A percentile compares a stretch with the other conserved stretches of the same genome.
Conservation (phyloP, 2,329 filamentous ascomycete species). For the Fusarium vanettenii region DNA sequence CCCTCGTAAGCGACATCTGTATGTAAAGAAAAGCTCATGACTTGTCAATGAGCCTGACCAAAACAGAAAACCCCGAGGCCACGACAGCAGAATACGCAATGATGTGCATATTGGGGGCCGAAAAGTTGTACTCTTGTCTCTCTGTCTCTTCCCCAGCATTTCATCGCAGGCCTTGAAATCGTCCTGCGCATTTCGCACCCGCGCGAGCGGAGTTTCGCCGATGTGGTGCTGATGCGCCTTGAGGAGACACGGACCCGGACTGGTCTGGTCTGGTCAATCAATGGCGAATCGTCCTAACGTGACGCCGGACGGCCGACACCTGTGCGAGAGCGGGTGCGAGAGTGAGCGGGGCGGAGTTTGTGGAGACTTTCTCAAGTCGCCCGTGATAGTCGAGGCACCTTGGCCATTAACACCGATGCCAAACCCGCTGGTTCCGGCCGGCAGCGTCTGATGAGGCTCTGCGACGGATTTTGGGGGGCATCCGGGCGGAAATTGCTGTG, state of each 20-base stretch:
- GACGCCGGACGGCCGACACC: conserved; percentile 18
- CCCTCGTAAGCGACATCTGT: conserved; percentile 8
- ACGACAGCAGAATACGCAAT: conserved; percentile 39
- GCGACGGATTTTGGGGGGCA: conserved; percentile 1
- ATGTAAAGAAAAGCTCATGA: background rate
- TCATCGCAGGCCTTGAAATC: conserved; percentile 36
- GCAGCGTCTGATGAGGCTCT: conserved; percentile 28
- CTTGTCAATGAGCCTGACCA: conserved; percentile 7
- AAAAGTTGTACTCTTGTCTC: conserved; percentile 3
- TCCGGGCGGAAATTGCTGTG: background rate
- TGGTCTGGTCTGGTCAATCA: conserved; percentile 10
- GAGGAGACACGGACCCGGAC: conserved; percentile 8
- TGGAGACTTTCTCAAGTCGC: conserved; percentile 23
- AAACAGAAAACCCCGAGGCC: conserved; percentile 28
- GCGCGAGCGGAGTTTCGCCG: conserved; percentile 28
- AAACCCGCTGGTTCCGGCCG: conserved; percentile 19
- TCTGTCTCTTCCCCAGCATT: conserved; percentile 7
- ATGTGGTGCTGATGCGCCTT: conserved; percentile 14
- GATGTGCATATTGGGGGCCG: conserved; percentile 21
- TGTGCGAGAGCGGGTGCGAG: conserved; percentile 21
- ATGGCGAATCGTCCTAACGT: conserved; percentile 21
- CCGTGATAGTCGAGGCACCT: conserved; percentile 38
- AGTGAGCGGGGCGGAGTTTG: conserved; percentile 28
- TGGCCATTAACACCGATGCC: conserved; percentile 17
- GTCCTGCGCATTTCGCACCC: conserved; percentile 28